These are phyloP conservation scores for Plantago major DNA, from an alignment of 257 asterid species.

Conservation along the genomic window DNA sequence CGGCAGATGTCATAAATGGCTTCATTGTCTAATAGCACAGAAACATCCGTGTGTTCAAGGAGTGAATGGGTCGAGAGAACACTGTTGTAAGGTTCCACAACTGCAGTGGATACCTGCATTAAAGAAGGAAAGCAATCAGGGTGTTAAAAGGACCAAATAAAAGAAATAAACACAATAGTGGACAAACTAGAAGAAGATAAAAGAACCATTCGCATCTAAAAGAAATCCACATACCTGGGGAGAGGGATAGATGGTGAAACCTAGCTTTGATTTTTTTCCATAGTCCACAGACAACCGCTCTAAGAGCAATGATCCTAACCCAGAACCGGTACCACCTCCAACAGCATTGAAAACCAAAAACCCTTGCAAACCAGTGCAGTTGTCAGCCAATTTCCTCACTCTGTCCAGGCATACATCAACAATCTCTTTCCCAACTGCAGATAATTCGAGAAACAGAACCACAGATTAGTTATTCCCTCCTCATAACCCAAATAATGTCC, in stretches of 20 bases:
- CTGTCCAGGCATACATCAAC: constrained; percentile 85
- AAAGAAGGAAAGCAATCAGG: constrained; percentile 3
- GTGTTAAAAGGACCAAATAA: not conserved
- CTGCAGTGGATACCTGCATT: constrained; percentile 49
- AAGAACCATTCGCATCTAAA: not conserved
- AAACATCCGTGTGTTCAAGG: constrained; percentile 85
- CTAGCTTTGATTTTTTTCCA: constrained; percentile 87
- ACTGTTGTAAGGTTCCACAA: constrained; percentile 96
- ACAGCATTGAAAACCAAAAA: constrained; percentile 85
- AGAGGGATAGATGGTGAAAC: constrained; percentile 86
- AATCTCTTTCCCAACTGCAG: constrained; percentile 57
- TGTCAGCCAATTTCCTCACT: constrained; percentile 86
- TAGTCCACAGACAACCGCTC: constrained; percentile 84
- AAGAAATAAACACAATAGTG: not conserved
- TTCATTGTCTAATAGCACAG: constrained; percentile 83
- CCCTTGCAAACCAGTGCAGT: constrained; percentile 94
- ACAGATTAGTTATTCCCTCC: not conserved
- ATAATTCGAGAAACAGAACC: constrained; percentile 1
- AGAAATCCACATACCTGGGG: constrained; percentile 55
- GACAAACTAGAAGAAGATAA: not conserved
- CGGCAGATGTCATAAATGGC: constrained; percentile 89
- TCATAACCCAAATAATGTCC: not conserved
- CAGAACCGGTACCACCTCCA: constrained; percentile 96
- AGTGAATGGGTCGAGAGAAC: constrained; percentile 91
- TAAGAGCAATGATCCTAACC: constrained; percentile 79